A percentile compares a stretch with the other conserved stretches of the same genome.
Conservation (phyloP, 1,284 basidiomycete genomes). For the Violaceomyces palustris region DNA sequence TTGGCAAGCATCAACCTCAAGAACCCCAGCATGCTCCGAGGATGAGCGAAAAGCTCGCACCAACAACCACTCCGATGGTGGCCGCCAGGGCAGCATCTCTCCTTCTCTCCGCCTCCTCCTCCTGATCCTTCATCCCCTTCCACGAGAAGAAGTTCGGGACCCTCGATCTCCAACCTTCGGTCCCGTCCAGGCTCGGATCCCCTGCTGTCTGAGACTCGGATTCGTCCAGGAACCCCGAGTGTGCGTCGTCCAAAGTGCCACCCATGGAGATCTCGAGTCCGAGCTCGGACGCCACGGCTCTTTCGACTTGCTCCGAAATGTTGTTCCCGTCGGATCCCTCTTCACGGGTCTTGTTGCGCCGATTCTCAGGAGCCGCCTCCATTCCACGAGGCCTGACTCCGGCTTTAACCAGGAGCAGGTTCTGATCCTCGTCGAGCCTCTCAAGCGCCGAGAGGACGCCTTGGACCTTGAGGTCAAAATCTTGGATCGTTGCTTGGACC, state of each 20-base stretch:
- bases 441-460: neutral
- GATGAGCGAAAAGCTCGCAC: slow-evolving; percentile 15
- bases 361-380: neutral
- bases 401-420: too few relatives aligned
- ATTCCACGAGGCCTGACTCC: neutral
- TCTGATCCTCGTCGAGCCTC: neutral
- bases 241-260: too few relatives aligned
- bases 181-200: neutral
- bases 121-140: neutral
- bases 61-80: slow-evolving; percentile 19
- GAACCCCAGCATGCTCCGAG: slow-evolving; percentile 23
- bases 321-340: slow-evolving; percentile 4
- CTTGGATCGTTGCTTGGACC: slow-evolving; percentile 17
- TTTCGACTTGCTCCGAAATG: neutral
- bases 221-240: too few relatives aligned
- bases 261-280: neutral
- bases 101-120: too few relatives aligned
- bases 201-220: neutral
- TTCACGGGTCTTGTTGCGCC: neutral
- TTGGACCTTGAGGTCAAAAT: slow-evolving; percentile 22
- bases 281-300: neutral
- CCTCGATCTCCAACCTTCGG: neutral
- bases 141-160: neutral
- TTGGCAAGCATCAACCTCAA: too few relatives aligned
- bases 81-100: slow-evolving; percentile 14